Evolutionary conservation across 2,329 filamentous ascomycete genomes (phyloP).

Genomic region (Colletotrichum sp.): DNA sequence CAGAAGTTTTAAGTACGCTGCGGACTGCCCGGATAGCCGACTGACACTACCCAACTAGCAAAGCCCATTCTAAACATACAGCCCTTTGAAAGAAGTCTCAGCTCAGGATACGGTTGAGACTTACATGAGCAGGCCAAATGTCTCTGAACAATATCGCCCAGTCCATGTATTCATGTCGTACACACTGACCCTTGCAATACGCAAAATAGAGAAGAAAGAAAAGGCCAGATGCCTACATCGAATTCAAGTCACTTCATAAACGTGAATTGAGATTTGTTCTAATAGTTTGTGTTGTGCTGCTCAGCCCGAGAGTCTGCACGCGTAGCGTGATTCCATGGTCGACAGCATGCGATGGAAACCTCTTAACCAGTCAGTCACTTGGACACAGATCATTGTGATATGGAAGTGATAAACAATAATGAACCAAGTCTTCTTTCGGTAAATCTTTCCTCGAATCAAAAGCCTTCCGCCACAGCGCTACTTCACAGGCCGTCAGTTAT

Average conservation of each 20-base stretch:
- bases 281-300: neutral
- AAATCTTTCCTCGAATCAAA: neutral
- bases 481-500: neutral
- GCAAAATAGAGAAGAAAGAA: neutral
- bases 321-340: neutral
- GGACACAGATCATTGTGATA: neutral
- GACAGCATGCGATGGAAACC: neutral
- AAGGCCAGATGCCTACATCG: neutral
- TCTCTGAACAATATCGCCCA: neutral
- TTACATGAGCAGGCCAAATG: neutral
- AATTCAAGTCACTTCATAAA: neutral
- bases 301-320: neutral
- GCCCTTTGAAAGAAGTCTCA: neutral
- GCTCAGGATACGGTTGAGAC: accelerated
- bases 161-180: neutral
- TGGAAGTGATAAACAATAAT: neutral
- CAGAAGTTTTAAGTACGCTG: too few species aligned
- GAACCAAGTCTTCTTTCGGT: neutral
- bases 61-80: neutral
- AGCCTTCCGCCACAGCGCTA: neutral
- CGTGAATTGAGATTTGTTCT: neutral
- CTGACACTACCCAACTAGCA: too few species aligned
- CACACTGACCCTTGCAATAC: neutral
- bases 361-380: neutral
- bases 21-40: too few species aligned